Conservation (phyloP, 1,284 basidiomycete species). For the Apiotrichum sp. region DNA sequence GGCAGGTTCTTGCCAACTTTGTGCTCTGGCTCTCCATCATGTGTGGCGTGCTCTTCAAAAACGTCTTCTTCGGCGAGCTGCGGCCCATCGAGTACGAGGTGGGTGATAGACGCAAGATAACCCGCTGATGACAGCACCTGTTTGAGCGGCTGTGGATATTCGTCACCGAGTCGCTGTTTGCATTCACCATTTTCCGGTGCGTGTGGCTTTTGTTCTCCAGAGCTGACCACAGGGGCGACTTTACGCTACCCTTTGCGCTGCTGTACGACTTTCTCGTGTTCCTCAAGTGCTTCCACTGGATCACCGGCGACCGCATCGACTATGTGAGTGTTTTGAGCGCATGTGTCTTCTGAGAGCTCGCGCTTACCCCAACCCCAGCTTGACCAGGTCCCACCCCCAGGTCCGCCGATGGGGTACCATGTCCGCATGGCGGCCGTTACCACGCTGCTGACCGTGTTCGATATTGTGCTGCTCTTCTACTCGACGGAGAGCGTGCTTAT, state of each 20-base stretch:
- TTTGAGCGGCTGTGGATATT: slow-evolving; percentile 97
- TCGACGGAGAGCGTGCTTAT: slow-evolving; percentile 30
- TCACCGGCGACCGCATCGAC: slow-evolving; percentile 89
- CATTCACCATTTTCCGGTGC: slow-evolving; percentile 87
- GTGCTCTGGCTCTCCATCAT: slow-evolving; percentile 69
- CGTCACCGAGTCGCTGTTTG: slow-evolving; percentile 88
- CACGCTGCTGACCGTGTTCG: slow-evolving; percentile 30
- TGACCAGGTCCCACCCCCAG: slow-evolving; percentile 88
- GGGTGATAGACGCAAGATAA: slow-evolving; percentile 23
- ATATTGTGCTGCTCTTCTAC: slow-evolving; percentile 35
- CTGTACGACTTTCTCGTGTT: slow-evolving; percentile 91
- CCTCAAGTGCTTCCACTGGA: slow-evolving; percentile 97
- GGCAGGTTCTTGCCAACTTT: slow-evolving; percentile 85
- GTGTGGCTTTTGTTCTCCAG: slow-evolving; percentile 16
- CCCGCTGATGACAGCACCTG: slow-evolving; percentile 55
- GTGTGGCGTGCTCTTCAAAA: slow-evolving; percentile 70
- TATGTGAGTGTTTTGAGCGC: slow-evolving; percentile 59
- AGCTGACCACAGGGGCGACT: slow-evolving; percentile 57
- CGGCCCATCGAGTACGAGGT: slow-evolving; percentile 89
- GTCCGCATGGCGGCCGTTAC: slow-evolving; percentile 61
- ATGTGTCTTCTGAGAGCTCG: not conserved
- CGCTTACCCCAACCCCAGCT: slow-evolving; percentile 56
- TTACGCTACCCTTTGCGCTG: slow-evolving; percentile 82
- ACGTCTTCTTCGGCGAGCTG: slow-evolving; percentile 85
- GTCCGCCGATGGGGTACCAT: slow-evolving; percentile 75